Evolutionary conservation across 192 early-diverging fungal species (phyloP), one percentile per base, ranked within the genome.

Genomic region (Podila minutissima): DNA sequence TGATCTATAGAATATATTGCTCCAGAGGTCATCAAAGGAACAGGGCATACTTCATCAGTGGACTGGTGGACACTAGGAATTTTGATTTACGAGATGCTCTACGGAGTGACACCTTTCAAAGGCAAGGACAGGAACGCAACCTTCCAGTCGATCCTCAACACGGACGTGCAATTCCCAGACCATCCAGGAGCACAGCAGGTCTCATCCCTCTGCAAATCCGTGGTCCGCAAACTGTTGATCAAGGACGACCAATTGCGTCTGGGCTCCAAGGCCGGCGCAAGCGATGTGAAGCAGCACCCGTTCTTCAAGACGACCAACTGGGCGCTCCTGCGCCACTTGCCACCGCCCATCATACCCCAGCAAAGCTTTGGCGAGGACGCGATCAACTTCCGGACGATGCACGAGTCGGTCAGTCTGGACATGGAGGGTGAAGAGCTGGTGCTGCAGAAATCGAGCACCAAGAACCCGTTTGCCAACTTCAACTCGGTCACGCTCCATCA

Each of bases 61-160:
- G 98, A 99, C 86, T 99, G 97, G 96, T 99, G 98, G 98, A 99
- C 97, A 15, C 79, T 99, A 19, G 98, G 98, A 15, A 96, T 99
- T 31, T 87, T 99, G 31, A 94, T 98, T 33, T 99, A 96, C 75
- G 98, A 99, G 83, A 98, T 99, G 98, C 90, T 99, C 84, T 98
- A 88, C 84, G 94, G 95, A 19, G 93, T 88, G 32, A 99, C 97
- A 32, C 98, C 98, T n/a, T 99, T 99, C 91, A 98, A 98, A 84
- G 97, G 97, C 62, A 82, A 81, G 33, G 92, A 94, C 76, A 88
- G 97, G 33, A 94, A 96, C 71, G 88, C 86, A 0, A 99, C 98
- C 3, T 99, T 99, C 86, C 69, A 87, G 62, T 95, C 95, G 74
- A 93, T 99, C 51, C 72, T 99, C 37, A 86, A 93, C 68, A 90